Base-by-base conservation (phyloP, 2,329 filamentous ascomycete genomes). In the Fusarium marasasianum region DNA sequence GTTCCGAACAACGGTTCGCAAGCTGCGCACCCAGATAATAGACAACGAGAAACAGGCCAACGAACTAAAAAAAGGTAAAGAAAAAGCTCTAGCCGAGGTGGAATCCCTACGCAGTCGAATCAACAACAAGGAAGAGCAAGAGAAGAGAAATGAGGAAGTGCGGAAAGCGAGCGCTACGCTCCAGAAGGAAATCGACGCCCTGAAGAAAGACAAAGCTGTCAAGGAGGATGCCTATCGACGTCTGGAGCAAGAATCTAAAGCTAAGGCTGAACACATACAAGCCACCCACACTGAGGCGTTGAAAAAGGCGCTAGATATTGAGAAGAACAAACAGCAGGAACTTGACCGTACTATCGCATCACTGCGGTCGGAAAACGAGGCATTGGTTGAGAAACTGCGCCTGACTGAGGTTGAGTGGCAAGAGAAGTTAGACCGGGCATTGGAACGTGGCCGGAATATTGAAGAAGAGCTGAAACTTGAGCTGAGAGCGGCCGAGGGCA, bases 391-490 rank as follows among this genome's bases (percentile, higher is more conserved):
- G 59, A 93, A 93, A 79, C 85, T 90, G 3, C 91, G 87, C 73
- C 86, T 87, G 33, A 91, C 97, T 72, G 87, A 92, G n/a, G 86
- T 88, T 51, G 93, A 95, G 65, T 85, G 94, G 71, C 90, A 90
- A 68, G 93, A 94, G 72, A 93, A 93, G 80, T 86, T 93, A 13
- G 91, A 93, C 51, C 89, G 91, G 64, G 92, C 94, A 60, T 88
- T 90, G 58, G 94, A 97, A 81, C 91, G 90, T 35, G 87, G 91
- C 26, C 89, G 89, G 18, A 86, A 90, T 17, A 84, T 90, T 13
- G 94, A 98, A 81, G 83, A 92, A 11, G 96, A 98, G 79, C 86
- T 97, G 77, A 93, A 93, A 77, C 88, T 89, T n/a, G 96, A 98
- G 82, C 82, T 90, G 14, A 85, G 92, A 81, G 89, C 92, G 22